Percentiles rank a stretch among this genome's conserved stretches.
Evolutionary conservation across 257 asterid species (phyloP).

Genomic region (Nyctanthes arbortristis): DNA sequence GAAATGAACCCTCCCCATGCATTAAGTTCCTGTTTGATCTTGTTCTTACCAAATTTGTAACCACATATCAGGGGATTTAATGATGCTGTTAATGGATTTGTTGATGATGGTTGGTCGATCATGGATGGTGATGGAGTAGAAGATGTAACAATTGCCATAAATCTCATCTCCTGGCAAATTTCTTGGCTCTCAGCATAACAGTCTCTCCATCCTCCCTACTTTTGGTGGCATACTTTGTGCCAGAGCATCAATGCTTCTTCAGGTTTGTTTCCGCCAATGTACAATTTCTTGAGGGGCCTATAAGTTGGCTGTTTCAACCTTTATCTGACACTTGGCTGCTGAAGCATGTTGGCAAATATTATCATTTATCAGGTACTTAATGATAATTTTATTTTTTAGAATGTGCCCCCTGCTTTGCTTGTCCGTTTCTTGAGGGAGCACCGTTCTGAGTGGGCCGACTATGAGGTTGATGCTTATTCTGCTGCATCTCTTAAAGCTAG

Average conservation of each 20-base stretch:
- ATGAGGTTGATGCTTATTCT: conserved; percentile 72
- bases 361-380: conserved; percentile 1
- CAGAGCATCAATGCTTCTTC: conserved; percentile 94
- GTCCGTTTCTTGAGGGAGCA: conserved; percentile 86
- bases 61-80: conserved; percentile 77
- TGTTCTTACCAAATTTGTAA: not conserved
- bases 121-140: conserved; percentile 81
- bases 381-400: conserved; percentile 40
- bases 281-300: not conserved
- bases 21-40: not conserved
- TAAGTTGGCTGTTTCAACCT: not conserved
- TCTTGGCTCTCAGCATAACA: conserved; percentile 67
- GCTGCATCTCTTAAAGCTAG: conserved; percentile 75
- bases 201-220: conserved; percentile 67
- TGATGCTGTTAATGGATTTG: conserved; percentile 93
- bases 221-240: conserved; percentile 92
- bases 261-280: conserved; percentile 41
- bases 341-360: not conserved
- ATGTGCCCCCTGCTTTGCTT: conserved; percentile 80
- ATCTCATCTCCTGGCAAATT: conserved; percentile 79
- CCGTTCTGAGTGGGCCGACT: conserved; percentile 92
- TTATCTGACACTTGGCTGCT: not conserved
- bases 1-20: too few relatives aligned
- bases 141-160: conserved; percentile 79
- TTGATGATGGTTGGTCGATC: conserved; percentile 91